Evolutionary conservation across 2,329 filamentous ascomycete genomes (phyloP).

Genomic region (Colletotrichum tofieldiae): DNA sequence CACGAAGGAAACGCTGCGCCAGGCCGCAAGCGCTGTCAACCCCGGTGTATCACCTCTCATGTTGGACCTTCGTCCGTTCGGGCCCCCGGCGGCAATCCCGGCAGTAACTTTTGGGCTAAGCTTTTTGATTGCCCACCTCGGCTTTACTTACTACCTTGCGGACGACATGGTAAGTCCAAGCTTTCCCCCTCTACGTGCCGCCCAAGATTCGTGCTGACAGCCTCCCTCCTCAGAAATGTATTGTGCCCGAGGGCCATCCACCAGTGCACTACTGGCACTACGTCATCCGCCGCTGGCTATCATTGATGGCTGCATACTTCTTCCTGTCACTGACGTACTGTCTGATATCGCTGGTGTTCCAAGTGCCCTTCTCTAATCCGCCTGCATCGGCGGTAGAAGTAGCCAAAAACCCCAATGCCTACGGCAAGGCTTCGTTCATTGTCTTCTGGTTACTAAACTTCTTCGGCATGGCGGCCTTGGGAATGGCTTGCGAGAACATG

Average conservation of each 20-base stretch:
- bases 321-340: constrained; percentile 26
- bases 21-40: constrained; percentile 30
- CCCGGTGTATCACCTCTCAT: constrained; percentile 27
- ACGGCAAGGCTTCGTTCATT: constrained; percentile 21
- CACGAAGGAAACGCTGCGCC: constrained; percentile 13
- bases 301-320: constrained; percentile 30
- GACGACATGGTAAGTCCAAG: constrained; percentile 18
- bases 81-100: constrained; percentile 26
- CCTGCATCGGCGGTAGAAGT: constrained; percentile 27
- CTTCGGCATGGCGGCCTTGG: constrained; percentile 31
- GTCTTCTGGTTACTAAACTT: constrained; percentile 36
- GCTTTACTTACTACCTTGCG: constrained; percentile 33
- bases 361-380: constrained; percentile 29
- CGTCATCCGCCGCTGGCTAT: constrained; percentile 27
- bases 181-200: neutral
- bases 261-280: constrained; percentile 38
- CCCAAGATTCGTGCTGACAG: neutral
- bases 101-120: constrained; percentile 29
- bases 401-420: constrained; percentile 21
- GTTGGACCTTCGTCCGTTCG: constrained; percentile 32
- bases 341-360: constrained; percentile 26
- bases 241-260: constrained; percentile 28
- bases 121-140: constrained; percentile 26
- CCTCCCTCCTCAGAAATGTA: constrained; percentile 18
- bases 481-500: constrained; percentile 37